Percentiles rank a stretch among this genome's conserved stretches.
These are phyloP conservation scores for Penicillium parvum DNA, from an alignment of 495 filamentous ascomycete genomes.

Conservation along the genomic window DNA sequence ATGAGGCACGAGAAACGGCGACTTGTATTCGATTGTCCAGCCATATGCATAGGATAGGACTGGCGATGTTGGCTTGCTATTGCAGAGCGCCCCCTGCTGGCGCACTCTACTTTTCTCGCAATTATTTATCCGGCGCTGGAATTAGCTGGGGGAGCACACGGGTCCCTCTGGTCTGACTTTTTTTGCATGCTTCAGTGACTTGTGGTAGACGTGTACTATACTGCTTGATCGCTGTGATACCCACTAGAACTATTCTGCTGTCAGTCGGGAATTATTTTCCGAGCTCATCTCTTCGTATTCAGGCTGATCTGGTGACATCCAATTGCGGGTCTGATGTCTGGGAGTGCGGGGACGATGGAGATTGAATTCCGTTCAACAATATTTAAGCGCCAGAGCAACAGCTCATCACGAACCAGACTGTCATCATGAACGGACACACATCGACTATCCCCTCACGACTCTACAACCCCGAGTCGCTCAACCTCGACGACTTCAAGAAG, in stretches of 20 bases:
- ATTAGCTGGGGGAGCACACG: too few species aligned
- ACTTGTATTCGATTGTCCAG: conserved; percentile 11
- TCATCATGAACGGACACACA: conserved; percentile 11
- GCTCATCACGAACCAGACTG: background rate
- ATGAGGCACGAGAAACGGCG: conserved; percentile 21
- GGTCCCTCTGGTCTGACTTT: background rate
- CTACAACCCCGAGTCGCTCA: conserved; percentile 16
- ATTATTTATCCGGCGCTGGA: too few species aligned
- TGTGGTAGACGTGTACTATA: conserved; percentile 29
- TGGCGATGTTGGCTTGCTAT: conserved; percentile 7
- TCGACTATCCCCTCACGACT: conserved; percentile 20
- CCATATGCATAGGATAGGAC: conserved; percentile 3
- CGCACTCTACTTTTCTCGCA: too few species aligned
- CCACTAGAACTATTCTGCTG: conserved; percentile 19
- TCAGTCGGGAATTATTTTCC: conserved; percentile 15
- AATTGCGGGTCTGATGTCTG: conserved; percentile 7
- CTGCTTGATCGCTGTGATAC: conserved; percentile 32
- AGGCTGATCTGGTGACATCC: background rate
- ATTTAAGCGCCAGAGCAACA: conserved; percentile 9
- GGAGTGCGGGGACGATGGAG: conserved; percentile 19
- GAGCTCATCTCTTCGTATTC: background rate
- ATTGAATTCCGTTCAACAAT: conserved; percentile 16
- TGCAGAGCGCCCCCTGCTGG: background rate
- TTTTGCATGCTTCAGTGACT: conserved; percentile 13
- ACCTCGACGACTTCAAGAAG: conserved; percentile 36